Percentiles rank a stretch among this genome's conserved stretches.
These are phyloP conservation scores for Ceratocystis cubensis DNA, from an alignment of 2,329 filamentous ascomycete genomes.

Conservation along the genomic window DNA sequence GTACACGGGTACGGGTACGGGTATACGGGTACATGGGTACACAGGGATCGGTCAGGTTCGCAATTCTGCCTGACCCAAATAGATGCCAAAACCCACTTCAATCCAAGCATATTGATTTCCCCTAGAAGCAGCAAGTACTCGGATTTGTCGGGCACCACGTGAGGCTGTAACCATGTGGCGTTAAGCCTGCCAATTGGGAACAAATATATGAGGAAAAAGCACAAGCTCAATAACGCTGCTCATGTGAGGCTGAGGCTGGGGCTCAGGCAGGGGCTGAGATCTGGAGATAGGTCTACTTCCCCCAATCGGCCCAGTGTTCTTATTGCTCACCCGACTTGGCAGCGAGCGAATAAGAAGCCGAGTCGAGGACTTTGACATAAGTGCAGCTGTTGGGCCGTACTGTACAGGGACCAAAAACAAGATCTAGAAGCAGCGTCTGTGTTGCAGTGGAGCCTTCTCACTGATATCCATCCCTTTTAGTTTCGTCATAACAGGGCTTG, in stretches of 20 bases:
- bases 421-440: constrained; percentile 4
- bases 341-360: not conserved
- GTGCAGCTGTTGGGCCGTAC: not conserved
- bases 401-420: not conserved
- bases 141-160: not conserved
- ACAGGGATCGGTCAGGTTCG: not conserved
- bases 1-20: not conserved
- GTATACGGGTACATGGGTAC: not conserved
- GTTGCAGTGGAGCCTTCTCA: not conserved
- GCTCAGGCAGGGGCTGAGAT: not conserved
- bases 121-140: not conserved
- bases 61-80: not conserved
- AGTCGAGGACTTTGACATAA: not conserved
- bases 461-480: not conserved
- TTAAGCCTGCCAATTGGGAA: not conserved
- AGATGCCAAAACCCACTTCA: not conserved
- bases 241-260: not conserved
- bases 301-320: no score
- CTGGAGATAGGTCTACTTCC: not conserved
- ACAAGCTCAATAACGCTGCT: not conserved
- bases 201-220: not conserved
- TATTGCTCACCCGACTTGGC: not conserved
- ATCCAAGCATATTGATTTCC: not conserved
- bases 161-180: not conserved
- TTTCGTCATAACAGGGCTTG: not conserved